phyloP scores from a whole-genome alignment of 176 grass and related monocot species.

The Cenchrus americanus region DNA sequence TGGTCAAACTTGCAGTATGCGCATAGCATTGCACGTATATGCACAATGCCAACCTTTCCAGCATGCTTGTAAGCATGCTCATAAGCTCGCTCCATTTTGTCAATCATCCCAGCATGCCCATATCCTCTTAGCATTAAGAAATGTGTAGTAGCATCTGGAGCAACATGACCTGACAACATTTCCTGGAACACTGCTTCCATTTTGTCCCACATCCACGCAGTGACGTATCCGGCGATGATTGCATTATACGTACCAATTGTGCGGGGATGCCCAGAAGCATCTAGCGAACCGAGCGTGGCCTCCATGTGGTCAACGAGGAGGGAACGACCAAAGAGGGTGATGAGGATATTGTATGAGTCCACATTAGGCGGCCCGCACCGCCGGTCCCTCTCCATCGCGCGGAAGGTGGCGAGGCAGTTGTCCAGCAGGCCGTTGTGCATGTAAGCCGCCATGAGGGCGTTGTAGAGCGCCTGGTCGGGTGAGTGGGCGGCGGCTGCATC shows the following conservation, averaged over 20 bases:
- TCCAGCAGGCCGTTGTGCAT: slow-evolving; percentile 72
- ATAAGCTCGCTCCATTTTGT: slow-evolving; percentile 86
- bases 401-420: slow-evolving; percentile 53
- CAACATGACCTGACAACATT: slow-evolving; percentile 57
- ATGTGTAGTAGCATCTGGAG: slow-evolving; percentile 69
- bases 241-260: slow-evolving; percentile 75
- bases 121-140: slow-evolving; percentile 85
- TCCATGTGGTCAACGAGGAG: slow-evolving; percentile 90
- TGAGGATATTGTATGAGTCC: slow-evolving; percentile 85
- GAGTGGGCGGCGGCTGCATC: slow-evolving; percentile 45
- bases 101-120: slow-evolving; percentile 61
- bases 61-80: slow-evolving; percentile 49
- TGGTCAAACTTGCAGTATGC: slow-evolving; percentile 74
- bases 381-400: slow-evolving; percentile 47
- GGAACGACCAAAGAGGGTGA: slow-evolving; percentile 69
- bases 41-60: slow-evolving; percentile 30
- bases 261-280: slow-evolving; percentile 58
- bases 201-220: slow-evolving; percentile 84
- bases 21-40: slow-evolving; percentile 79
- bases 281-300: slow-evolving; percentile 47
- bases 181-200: slow-evolving; percentile 62
- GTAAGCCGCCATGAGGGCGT: slow-evolving; percentile 84
- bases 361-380: slow-evolving; percentile 65
- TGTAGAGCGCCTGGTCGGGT: slow-evolving; percentile 68
- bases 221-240: slow-evolving; percentile 75